Evolutionary conservation across 768 basidiomycete genomes (phyloP), one percentile per base, ranked within the genome.

Genomic region (Scleroderma bovista): DNA sequence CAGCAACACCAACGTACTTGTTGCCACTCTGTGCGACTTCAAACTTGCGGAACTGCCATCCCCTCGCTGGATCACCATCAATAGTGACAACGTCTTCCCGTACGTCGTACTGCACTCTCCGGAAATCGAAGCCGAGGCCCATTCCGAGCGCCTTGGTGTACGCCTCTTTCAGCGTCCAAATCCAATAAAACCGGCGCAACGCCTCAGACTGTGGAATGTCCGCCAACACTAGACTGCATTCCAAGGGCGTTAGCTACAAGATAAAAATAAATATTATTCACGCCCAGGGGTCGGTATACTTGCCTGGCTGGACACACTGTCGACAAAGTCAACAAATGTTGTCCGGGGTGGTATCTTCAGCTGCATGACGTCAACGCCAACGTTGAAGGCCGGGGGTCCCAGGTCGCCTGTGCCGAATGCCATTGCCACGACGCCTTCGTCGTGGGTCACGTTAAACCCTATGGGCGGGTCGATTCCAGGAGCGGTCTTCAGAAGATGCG

Each of bases 91-190:
- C 51, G 50, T 79, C 75, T 24, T 71, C 59, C 19, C 61, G 61
- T 9, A 82, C 72, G 59, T 88, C 75, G 64, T 82, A 90, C 61
- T 89, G 81, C 52, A 93, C 78, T 19, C 88, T 78, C 20, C 72
- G 73, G 67, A 92, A 87, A 57, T 92, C 86, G 60, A 91, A 91
- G 2, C 88, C 84, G 13, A 93, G 76, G 0, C 91, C 91, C 31
- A 86, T 62, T 1, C 92, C 92, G 31, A 93, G 74, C 2, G 89
- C 88, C 68, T 93, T 94, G 6, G 88, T 90, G 64, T 92, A 93
- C 3, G 92, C 90, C 64, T 94, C 91, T 67, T 94, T 94, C 62
- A 89, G 68, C 7, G 92, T 92, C 91, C 91, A 93, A 55, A 90
- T 79, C 75, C 84, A 84, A 60, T 86, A 89, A 64, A 93, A 86